phyloP scores from a whole-genome alignment of 768 basidiomycete species.

The Leccinum rimulosum region DNA sequence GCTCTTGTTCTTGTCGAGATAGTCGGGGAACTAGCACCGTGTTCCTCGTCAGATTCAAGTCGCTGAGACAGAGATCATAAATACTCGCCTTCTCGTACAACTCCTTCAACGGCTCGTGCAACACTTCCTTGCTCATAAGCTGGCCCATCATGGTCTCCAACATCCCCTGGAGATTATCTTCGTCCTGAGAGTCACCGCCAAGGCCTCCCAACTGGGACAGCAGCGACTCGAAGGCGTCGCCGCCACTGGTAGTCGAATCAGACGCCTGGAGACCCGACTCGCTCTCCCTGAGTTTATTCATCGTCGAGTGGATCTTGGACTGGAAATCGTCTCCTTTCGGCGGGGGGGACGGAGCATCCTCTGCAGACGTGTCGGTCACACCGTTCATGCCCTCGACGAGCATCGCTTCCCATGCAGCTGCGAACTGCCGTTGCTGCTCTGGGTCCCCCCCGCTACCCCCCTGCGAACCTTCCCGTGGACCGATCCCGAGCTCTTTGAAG shows the following conservation, averaged over 20 bases:
- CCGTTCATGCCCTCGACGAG: slow-evolving; percentile 58
- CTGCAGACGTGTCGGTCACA: slow-evolving; percentile 6
- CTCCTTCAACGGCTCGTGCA: slow-evolving; percentile 88
- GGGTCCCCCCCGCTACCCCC: background rate
- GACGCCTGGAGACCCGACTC: slow-evolving; percentile 42
- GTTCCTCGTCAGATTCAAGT: slow-evolving; percentile 7
- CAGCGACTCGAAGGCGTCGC: slow-evolving; percentile 50
- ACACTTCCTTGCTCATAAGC: slow-evolving; percentile 36
- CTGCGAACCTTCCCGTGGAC: slow-evolving; percentile 18
- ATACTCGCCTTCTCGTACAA: slow-evolving; percentile 36
- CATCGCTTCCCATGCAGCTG: slow-evolving; percentile 72
- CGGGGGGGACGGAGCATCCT: slow-evolving; percentile 1
- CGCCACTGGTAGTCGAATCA: slow-evolving; percentile 1
- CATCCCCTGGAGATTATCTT: slow-evolving; percentile 59
- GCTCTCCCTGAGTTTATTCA: slow-evolving; percentile 70
- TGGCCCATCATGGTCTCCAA: slow-evolving; percentile 61
- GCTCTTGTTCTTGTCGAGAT: slow-evolving; percentile 55
- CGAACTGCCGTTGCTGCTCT: slow-evolving; percentile 39
- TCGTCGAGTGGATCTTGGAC: slow-evolving; percentile 63
- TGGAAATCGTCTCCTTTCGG: slow-evolving; percentile 52
- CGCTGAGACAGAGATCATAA: background rate
- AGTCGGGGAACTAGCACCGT: slow-evolving; percentile 68
- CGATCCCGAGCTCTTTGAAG: slow-evolving; percentile 25
- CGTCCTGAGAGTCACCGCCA: slow-evolving; percentile 36
- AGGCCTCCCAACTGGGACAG: slow-evolving; percentile 41